Evolutionary conservation across 192 early-diverging fungal genomes (phyloP), one percentile per base, ranked within the genome.

Genomic region (Mortierella alpina): DNA sequence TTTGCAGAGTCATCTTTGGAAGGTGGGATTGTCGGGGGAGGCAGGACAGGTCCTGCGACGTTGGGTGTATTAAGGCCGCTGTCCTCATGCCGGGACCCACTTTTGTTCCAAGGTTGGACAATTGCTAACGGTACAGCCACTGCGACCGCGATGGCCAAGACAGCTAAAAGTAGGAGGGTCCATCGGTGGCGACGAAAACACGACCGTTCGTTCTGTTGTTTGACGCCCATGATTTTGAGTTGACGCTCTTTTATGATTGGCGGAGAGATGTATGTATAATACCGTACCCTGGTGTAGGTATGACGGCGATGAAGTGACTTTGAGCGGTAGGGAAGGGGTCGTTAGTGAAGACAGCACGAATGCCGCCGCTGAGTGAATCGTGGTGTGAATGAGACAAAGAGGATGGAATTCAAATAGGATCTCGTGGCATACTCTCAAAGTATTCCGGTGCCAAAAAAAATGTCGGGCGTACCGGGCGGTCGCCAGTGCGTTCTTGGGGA

Each of bases 81-180:
- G 17, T 57, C 11, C 39, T 51, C 2, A 14, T 23, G 2, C 44
- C 51, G 55, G 6, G 9, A 48, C n/a, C n/a, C 17, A 22, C 6
- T 54, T 73, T 74, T 74, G n/a, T 66, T 58, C 72, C 72, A 74
- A 13, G 72, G 72, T 12, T 67, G 59, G 50, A 74, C 42, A 22
- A 74, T 42, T 0, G 51, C 72, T 9, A 74, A 57, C 18, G 65
- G 72, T 23, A 74, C 50, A 20, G 61, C 68, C 42, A 69, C 62
- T 2, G 68, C 68, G 15, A 60, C 67, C 7, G 57, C 62, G 41
- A 70, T 64, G 66, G 70, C 22, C 49, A 77, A 11, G 42, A 70
- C 39, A 42, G 49, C 45, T 7, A 65, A 12, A 15, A 70, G 42
- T 31, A 69, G 10, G 58, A 77, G 31, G 20, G 63, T 69, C 42